phyloP scores from a whole-genome alignment of 495 filamentous ascomycete species.

The Trichoderma erinaceum region DNA sequence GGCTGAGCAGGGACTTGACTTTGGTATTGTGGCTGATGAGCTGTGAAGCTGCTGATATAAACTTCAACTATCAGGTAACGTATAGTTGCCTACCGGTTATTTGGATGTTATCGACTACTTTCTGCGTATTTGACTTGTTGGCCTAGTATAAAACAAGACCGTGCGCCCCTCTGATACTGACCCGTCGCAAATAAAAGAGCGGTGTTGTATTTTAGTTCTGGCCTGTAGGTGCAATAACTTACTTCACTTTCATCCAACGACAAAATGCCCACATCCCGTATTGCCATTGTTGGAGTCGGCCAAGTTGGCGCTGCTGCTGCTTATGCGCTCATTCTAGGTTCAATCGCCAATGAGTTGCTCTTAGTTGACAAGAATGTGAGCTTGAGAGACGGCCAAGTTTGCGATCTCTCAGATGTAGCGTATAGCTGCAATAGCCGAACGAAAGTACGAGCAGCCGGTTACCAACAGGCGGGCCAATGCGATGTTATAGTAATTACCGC shows the following conservation, averaged over 20 bases:
- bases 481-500: constrained; percentile 40
- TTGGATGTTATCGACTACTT: not conserved
- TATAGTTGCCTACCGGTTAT: not conserved
- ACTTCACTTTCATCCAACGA: not conserved
- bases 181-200: not conserved
- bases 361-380: constrained; percentile 34
- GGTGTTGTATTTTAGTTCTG: not conserved
- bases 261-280: constrained; percentile 10
- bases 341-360: constrained; percentile 31
- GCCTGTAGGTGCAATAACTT: not conserved
- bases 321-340: constrained; percentile 34
- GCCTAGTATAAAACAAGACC: not conserved
- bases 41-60: not conserved
- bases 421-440: constrained; percentile 22
- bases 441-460: constrained; percentile 27
- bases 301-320: constrained; percentile 37
- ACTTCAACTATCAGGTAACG: not conserved
- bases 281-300: constrained; percentile 34
- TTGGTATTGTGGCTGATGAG: not conserved
- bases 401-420: constrained; percentile 37
- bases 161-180: not conserved
- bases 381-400: constrained; percentile 31
- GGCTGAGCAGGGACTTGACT: no score
- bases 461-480: constrained; percentile 32
- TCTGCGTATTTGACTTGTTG: not conserved